Evolutionary conservation across 306 rosid species (phyloP).

Genomic region (Casuarina glauca): DNA sequence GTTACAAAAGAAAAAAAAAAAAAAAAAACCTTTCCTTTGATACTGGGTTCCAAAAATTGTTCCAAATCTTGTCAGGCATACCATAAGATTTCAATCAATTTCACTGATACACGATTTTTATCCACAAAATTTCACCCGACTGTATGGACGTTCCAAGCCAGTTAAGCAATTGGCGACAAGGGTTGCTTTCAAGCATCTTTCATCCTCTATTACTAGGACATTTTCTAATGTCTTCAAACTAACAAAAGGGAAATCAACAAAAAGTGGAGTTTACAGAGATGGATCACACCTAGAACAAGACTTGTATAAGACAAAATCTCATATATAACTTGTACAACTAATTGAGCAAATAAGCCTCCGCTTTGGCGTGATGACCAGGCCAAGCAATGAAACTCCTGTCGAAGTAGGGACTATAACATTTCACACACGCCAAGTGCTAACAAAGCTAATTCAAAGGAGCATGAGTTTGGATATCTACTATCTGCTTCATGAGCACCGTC

Average conservation of each 20-base stretch:
- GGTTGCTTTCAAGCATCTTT: background rate
- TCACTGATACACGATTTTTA: too few relatives aligned
- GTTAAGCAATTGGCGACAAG: background rate
- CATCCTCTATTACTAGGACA: background rate
- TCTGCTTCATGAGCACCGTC: constrained; percentile 14
- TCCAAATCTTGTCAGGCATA: too few relatives aligned
- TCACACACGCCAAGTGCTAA: background rate
- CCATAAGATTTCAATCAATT: too few relatives aligned
- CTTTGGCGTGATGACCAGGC: background rate
- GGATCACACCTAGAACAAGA: background rate
- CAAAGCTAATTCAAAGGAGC: background rate
- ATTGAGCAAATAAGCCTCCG: background rate
- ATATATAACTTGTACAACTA: background rate
- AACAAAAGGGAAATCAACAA: background rate
- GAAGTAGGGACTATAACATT: background rate
- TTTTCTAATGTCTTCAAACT: background rate
- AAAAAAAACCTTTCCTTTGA: too few relatives aligned
- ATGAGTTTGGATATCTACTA: background rate
- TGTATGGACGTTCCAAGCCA: background rate
- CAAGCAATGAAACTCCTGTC: background rate
- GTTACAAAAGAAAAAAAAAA: too few relatives aligned
- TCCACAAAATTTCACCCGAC: background rate
- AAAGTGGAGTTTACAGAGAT: background rate
- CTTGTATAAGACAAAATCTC: background rate
- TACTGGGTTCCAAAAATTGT: background rate